Evolutionary conservation across 495 filamentous ascomycete genomes (phyloP).

Genomic region (Copromyces sp.): DNA sequence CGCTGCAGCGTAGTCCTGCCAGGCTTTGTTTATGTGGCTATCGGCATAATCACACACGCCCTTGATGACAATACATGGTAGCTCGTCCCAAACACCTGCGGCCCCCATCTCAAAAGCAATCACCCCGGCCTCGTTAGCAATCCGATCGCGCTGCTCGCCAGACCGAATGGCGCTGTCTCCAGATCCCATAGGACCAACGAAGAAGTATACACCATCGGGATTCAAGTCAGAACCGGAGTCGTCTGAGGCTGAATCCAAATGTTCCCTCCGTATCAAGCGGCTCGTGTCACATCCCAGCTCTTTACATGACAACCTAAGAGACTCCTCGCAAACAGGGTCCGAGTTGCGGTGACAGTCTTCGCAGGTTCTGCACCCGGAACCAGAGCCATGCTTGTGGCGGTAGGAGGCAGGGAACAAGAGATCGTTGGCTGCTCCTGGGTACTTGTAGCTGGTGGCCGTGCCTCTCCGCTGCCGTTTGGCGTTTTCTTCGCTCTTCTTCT

Average conservation of each 20-base stretch:
- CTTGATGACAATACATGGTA: slow-evolving; percentile 29
- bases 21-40: slow-evolving; percentile 35
- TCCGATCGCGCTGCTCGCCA: slow-evolving; percentile 13
- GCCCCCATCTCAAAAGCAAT: slow-evolving; percentile 39
- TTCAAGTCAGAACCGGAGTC: background rate
- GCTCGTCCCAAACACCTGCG: slow-evolving; percentile 30
- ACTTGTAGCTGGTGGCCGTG: slow-evolving; percentile 1
- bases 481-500: background rate
- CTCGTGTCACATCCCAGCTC: slow-evolving; percentile 9
- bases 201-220: slow-evolving; percentile 4
- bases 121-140: slow-evolving; percentile 12
- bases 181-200: slow-evolving; percentile 18
- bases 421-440: slow-evolving; percentile 20
- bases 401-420: slow-evolving; percentile 20
- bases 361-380: background rate
- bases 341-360: background rate
- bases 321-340: background rate
- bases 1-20: slow-evolving; percentile 33
- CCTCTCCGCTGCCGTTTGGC: background rate
- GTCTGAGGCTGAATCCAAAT: background rate
- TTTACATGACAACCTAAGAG: slow-evolving; percentile 3
- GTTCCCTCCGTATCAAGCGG: slow-evolving; percentile 7
- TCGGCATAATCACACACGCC: slow-evolving; percentile 32
- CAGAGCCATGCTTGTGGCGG: slow-evolving; percentile 21
- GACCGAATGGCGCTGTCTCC: slow-evolving; percentile 24